phyloP scores from a whole-genome alignment of 2,329 filamentous ascomycete species.

The Xylaria arbuscula region DNA sequence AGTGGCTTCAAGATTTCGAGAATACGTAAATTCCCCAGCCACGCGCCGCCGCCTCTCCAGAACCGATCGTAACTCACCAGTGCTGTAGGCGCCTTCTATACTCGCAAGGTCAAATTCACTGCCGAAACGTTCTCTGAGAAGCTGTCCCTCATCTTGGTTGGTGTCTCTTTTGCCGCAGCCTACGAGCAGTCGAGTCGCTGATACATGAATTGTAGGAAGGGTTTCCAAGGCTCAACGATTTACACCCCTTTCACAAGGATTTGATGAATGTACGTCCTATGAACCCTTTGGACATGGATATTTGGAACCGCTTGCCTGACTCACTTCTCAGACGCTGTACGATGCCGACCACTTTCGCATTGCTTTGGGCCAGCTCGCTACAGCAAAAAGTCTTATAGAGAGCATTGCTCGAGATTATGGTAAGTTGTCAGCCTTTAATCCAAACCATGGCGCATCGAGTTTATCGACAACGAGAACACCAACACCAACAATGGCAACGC shows the following conservation, averaged over 20 bases:
- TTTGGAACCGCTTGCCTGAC: constrained; percentile 2
- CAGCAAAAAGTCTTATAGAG: constrained; percentile 95
- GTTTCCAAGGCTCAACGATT: constrained; percentile 91
- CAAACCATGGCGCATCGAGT: neutral
- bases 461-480: too few species aligned
- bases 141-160: constrained; percentile 58
- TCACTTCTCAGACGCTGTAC: constrained; percentile 82
- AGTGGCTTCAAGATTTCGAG: constrained; percentile 94
- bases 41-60: neutral
- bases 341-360: constrained; percentile 98
- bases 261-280: constrained; percentile 64
- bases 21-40: constrained; percentile 63
- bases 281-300: neutral
- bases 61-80: constrained; percentile 20
- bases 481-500: neutral
- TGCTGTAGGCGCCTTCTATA: constrained; percentile 78
- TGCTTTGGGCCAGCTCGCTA: constrained; percentile 93
- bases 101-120: constrained; percentile 97
- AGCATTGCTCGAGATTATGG: constrained; percentile 91
- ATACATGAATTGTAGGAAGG: constrained; percentile 61
- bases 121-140: constrained; percentile 97
- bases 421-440: constrained; percentile 9
- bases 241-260: constrained; percentile 91
- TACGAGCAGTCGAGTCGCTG: neutral
- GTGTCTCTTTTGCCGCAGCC: neutral